These are phyloP conservation scores for Anacardium occidentale DNA, from an alignment of 345 rosid species.

Conservation along the genomic window DNA sequence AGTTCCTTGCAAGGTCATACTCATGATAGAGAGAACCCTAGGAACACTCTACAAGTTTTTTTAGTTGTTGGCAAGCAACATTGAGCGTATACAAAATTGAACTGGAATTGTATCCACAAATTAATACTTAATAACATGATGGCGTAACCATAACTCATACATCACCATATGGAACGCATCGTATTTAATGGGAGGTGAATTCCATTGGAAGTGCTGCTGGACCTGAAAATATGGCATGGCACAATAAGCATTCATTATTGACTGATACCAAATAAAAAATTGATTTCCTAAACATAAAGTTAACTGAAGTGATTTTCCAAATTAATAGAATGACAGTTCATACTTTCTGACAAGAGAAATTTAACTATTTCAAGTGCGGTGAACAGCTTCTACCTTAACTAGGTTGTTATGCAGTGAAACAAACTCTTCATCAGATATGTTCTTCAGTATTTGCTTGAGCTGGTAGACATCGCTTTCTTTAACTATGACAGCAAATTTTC, in stretches of 20 bases:
- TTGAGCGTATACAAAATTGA: neutral
- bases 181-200: conserved; percentile 64
- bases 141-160: conserved; percentile 95
- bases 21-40: neutral
- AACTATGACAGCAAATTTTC: conserved; percentile 69
- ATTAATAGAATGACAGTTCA: neutral
- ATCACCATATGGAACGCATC: conserved; percentile 98
- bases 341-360: neutral
- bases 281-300: neutral
- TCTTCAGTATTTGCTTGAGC: conserved; percentile 76
- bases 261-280: neutral
- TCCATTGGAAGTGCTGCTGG: conserved; percentile 96
- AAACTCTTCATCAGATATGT: conserved; percentile 64
- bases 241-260: conserved; percentile 14
- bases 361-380: neutral
- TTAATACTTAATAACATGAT: conserved; percentile 78
- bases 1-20: conserved; percentile 15
- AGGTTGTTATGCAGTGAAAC: conserved; percentile 68
- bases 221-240: conserved; percentile 48
- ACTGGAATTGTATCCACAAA: conserved; percentile 2
- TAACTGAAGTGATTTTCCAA: neutral
- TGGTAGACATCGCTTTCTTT: conserved; percentile 66
- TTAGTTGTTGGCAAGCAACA: conserved; percentile 11
- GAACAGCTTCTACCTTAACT: conserved; percentile 51
- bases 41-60: conserved; percentile 22